phyloP scores from a whole-genome alignment of 1,139 yeast species.

The Nakaseomyces sp. region DNA sequence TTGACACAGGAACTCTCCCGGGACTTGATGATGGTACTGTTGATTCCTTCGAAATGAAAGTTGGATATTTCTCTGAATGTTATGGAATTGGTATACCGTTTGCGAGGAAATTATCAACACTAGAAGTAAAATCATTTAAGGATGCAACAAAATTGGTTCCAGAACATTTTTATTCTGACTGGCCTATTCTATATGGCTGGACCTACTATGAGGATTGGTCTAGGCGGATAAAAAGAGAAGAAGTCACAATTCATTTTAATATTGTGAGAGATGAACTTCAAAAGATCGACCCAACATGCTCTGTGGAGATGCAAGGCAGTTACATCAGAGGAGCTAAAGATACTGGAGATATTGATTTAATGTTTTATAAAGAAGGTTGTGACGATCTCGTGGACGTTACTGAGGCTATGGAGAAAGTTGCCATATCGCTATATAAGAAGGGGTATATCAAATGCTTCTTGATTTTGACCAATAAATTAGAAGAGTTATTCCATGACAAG shows the following conservation, averaged over 20 bases:
- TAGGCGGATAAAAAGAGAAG: slow-evolving; percentile 40
- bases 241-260: slow-evolving; percentile 38
- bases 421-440: slow-evolving; percentile 19
- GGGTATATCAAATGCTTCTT: slow-evolving; percentile 29
- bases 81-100: slow-evolving; percentile 46
- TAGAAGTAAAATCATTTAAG: slow-evolving; percentile 36
- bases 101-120: slow-evolving; percentile 39
- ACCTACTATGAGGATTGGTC: slow-evolving; percentile 46
- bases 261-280: slow-evolving; percentile 31
- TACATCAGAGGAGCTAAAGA: slow-evolving; percentile 41
- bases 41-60: slow-evolving; percentile 24
- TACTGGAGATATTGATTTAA: slow-evolving; percentile 54
- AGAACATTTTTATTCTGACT: slow-evolving; percentile 29
- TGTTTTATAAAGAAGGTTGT: slow-evolving; percentile 38
- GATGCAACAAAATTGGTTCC: slow-evolving; percentile 33
- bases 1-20: slow-evolving; percentile 35
- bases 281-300: slow-evolving; percentile 35
- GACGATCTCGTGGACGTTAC: slow-evolving; percentile 30
- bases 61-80: slow-evolving; percentile 38
- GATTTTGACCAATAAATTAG: slow-evolving; percentile 18
- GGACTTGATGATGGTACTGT: slow-evolving; percentile 31
- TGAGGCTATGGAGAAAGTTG: slow-evolving; percentile 29
- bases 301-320: slow-evolving; percentile 45
- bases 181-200: slow-evolving; percentile 39
- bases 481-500: slow-evolving; percentile 11